A percentile compares a stretch with the other conserved stretches of the same genome.
Conservation (phyloP, 352 stramenopile species). For the Globisporangium polare region DNA sequence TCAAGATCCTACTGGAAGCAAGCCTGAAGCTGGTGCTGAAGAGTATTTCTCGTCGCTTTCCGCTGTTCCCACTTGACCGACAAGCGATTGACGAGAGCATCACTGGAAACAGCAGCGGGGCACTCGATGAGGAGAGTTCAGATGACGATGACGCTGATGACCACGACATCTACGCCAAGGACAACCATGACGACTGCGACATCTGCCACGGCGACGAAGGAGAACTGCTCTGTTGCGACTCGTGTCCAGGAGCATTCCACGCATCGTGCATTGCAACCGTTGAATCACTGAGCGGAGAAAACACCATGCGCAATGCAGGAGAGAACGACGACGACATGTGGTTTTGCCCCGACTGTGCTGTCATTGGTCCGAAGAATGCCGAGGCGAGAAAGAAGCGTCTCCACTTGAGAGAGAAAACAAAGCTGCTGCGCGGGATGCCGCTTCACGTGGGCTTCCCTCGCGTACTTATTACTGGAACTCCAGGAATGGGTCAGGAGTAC, state of each 20-base stretch:
- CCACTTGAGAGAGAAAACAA: conserved; percentile 25
- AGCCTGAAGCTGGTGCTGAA: conserved; percentile 38
- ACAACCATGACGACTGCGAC: conserved; percentile 62
- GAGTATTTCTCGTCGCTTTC: conserved; percentile 50
- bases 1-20: conserved; percentile 40
- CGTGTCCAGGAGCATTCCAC: conserved; percentile 66
- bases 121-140: neutral
- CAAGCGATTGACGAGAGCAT: conserved; percentile 31
- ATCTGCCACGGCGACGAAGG: conserved; percentile 61
- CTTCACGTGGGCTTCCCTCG: conserved; percentile 59
- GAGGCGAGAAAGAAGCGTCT: conserved; percentile 22
- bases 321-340: conserved; percentile 23
- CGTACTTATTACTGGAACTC: conserved; percentile 55
- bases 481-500: conserved; percentile 72
- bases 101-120: conserved; percentile 7
- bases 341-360: conserved; percentile 56
- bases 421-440: conserved; percentile 29
- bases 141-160: conserved; percentile 40
- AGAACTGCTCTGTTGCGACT: conserved; percentile 56
- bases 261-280: conserved; percentile 27
- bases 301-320: neutral
- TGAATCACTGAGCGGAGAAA: neutral
- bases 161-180: conserved; percentile 62
- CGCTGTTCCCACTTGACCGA: conserved; percentile 55
- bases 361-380: conserved; percentile 17